Conservation (phyloP, 495 filamentous ascomycete genomes). For the Evernia prunastri region DNA sequence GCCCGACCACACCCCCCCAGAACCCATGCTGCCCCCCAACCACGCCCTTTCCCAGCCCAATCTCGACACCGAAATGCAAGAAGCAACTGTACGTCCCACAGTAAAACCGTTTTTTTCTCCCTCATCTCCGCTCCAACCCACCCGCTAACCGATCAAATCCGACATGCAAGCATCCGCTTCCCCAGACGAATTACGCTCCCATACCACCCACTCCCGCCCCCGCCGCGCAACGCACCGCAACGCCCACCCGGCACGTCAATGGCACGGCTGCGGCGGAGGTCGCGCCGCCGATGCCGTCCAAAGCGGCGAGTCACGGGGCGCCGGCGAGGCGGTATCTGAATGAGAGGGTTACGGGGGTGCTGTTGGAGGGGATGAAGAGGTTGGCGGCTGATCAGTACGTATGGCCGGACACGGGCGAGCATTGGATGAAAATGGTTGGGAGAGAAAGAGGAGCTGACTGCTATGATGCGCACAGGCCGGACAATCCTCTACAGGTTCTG, state of each 20-base stretch:
- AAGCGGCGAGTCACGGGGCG: slow-evolving; percentile 59
- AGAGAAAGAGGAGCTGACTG: not conserved
- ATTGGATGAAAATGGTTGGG: not conserved
- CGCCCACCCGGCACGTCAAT: slow-evolving; percentile 45
- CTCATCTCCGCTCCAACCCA: too few species aligned
- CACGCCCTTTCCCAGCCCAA: slow-evolving; percentile 13
- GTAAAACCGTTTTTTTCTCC: not conserved
- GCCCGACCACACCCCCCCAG: not conserved
- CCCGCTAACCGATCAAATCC: not conserved
- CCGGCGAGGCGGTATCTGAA: slow-evolving; percentile 87
- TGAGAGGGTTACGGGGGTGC: slow-evolving; percentile 70
- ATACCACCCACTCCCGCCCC: slow-evolving; percentile 33
- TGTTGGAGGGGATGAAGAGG: slow-evolving; percentile 90
- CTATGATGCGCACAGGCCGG: slow-evolving; percentile 42
- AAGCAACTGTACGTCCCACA: slow-evolving; percentile 18
- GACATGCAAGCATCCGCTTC: slow-evolving; percentile 24
- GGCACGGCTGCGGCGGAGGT: slow-evolving; percentile 31
- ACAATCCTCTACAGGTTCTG: slow-evolving; percentile 76
- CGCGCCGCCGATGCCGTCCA: slow-evolving; percentile 30
- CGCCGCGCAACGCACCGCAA: slow-evolving; percentile 36
- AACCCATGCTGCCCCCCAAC: slow-evolving; percentile 13
- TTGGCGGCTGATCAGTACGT: slow-evolving; percentile 77
- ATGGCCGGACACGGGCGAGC: too few species aligned
- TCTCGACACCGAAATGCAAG: slow-evolving; percentile 22
- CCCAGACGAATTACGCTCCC: slow-evolving; percentile 18